Percentiles rank a stretch among this genome's conserved stretches.
Evolutionary conservation across 2,329 filamentous ascomycete species (phyloP).

Genomic region (Calycina herbarum): DNA sequence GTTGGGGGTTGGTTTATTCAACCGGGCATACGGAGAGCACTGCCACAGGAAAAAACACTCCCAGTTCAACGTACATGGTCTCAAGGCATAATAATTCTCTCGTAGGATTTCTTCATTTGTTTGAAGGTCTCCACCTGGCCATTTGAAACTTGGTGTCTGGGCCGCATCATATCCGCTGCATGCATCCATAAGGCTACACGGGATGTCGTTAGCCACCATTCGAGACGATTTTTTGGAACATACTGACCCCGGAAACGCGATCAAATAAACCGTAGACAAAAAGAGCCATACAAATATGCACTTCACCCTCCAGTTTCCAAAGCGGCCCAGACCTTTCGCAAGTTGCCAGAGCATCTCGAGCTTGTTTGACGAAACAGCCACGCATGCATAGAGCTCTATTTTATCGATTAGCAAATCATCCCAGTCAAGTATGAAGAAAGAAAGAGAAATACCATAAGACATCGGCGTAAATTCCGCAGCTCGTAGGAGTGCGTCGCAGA

Average conservation of each 20-base stretch:
- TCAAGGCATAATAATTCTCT: not conserved
- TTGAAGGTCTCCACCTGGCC: slow-evolving; percentile 15
- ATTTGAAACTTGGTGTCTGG: slow-evolving; percentile 14
- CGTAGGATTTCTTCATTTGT: not conserved
- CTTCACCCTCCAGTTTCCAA: slow-evolving; percentile 20
- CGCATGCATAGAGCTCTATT: slow-evolving; percentile 18
- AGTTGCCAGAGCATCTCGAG: slow-evolving; percentile 17
- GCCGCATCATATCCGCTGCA: slow-evolving; percentile 20
- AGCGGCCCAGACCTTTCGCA: slow-evolving; percentile 10
- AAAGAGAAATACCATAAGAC: slow-evolving; percentile 12
- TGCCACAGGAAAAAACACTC: not conserved
- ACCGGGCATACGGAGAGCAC: too few species aligned
- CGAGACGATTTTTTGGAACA: not conserved
- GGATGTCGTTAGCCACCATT: not conserved
- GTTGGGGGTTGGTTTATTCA: too few species aligned
- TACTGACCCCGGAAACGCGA: slow-evolving; percentile 13
- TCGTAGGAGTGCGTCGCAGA: slow-evolving; percentile 21
- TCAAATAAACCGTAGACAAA: slow-evolving; percentile 18
- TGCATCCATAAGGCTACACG: slow-evolving; percentile 19
- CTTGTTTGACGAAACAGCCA: slow-evolving; percentile 18
- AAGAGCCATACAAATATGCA: slow-evolving; percentile 20
- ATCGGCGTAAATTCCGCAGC: slow-evolving; percentile 16
- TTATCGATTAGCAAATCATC: not conserved
- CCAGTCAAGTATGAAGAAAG: not conserved
- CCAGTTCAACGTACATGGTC: not conserved